These are phyloP conservation scores for Pseudogymnoascus pannorum DNA, from an alignment of 2,329 filamentous ascomycete genomes.

Conservation along the genomic window DNA sequence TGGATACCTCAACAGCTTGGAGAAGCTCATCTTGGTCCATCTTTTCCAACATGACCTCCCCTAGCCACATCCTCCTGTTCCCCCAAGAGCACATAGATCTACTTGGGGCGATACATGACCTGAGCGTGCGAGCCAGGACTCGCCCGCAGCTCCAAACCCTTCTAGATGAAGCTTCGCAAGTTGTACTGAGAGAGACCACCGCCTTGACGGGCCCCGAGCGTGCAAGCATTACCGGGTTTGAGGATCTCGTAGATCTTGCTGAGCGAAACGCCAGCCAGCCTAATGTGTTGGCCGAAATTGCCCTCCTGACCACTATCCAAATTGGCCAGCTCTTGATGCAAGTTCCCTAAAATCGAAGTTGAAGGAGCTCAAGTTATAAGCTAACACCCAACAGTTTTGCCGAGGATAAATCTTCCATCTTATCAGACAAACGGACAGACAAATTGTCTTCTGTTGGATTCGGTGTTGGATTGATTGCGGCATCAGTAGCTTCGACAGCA, in stretches of 20 bases:
- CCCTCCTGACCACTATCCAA: neutral
- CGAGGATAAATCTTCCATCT: neutral
- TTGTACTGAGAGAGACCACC: neutral
- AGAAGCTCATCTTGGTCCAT: neutral
- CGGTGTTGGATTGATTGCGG: conserved; percentile 18
- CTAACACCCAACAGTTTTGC: neutral
- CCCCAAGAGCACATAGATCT: neutral
- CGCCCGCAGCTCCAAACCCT: neutral
- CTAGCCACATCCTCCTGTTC: neutral
- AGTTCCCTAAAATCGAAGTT: neutral
- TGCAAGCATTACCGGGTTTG: neutral
- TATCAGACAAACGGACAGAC: neutral
- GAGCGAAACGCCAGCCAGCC: neutral
- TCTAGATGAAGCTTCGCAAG: neutral
- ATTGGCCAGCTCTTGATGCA: neutral
- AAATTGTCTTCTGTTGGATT: conserved; percentile 13
- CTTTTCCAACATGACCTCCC: neutral
- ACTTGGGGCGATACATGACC: neutral
- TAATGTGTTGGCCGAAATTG: neutral
- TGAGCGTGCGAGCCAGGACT: neutral
- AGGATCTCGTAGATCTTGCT: neutral
- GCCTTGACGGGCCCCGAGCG: neutral
- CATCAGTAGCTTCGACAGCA: conserved; percentile 15
- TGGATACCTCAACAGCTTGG: neutral
- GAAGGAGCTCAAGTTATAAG: neutral